These are phyloP conservation scores for Scheffersomyces cryptocercus DNA, from an alignment of 1,139 yeast genomes.

Conservation along the genomic window DNA sequence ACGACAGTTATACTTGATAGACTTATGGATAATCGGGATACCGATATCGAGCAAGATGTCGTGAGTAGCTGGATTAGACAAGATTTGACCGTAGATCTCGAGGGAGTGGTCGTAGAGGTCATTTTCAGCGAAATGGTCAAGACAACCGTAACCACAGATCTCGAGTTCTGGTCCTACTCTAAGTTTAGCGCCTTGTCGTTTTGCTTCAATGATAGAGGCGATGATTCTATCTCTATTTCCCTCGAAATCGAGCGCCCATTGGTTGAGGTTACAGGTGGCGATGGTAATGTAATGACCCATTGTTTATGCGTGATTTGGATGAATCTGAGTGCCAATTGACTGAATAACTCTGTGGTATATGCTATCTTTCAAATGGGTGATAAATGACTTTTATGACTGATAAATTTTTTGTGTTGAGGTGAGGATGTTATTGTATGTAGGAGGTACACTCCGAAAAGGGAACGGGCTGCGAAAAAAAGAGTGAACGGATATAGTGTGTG, in stretches of 20 bases:
- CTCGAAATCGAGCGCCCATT: slow-evolving; percentile 98
- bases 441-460: too few relatives aligned
- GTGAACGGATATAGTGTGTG: too few relatives aligned
- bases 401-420: too few relatives aligned
- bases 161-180: slow-evolving; percentile 98
- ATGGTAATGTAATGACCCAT: slow-evolving; percentile 62
- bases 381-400: too few relatives aligned
- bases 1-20: slow-evolving; percentile 89
- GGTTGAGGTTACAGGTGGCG: slow-evolving; percentile 77
- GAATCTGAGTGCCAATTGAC: not conserved
- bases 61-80: slow-evolving; percentile 62
- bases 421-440: too few relatives aligned
- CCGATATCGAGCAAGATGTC: slow-evolving; percentile 89
- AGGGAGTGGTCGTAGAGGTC: slow-evolving; percentile 89
- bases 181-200: slow-evolving; percentile 69
- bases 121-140: slow-evolving; percentile 91
- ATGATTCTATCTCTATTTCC: slow-evolving; percentile 92
- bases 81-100: slow-evolving; percentile 86
- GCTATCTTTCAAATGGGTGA: too few relatives aligned
- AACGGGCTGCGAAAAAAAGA: too few relatives aligned
- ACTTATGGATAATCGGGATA: slow-evolving; percentile 87
- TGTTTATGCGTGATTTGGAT: not conserved
- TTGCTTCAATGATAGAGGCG: slow-evolving; percentile 77
- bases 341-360: not conserved
- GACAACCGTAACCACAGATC: slow-evolving; percentile 91